Evolutionary conservation across 2,329 filamentous ascomycete genomes (phyloP).

Genomic region (Seiridium cupressi): DNA sequence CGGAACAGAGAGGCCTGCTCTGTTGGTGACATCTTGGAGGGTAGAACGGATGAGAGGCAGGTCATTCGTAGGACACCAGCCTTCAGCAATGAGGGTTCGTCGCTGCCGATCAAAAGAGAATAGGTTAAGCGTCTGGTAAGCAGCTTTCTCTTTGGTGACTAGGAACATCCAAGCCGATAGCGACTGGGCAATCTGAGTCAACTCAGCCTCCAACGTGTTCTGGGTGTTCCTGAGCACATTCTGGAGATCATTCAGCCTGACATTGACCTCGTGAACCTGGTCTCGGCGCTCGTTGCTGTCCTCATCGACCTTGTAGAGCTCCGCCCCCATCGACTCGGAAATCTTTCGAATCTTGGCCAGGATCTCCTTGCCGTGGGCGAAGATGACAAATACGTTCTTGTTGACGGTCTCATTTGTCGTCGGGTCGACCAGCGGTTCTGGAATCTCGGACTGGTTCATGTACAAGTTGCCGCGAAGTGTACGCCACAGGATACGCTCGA

Average conservation of each 20-base stretch:
- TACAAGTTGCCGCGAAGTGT: conserved; percentile 96
- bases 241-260: conserved; percentile 82
- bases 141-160: conserved; percentile 96
- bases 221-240: conserved; percentile 95
- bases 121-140: conserved; percentile 91
- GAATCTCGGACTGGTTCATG: conserved; percentile 99
- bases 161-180: conserved; percentile 97
- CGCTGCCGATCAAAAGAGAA: conserved; percentile 96
- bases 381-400: conserved; percentile 99
- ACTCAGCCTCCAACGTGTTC: conserved; percentile 86
- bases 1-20: conserved; percentile 91
- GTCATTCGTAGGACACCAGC: conserved; percentile 93
- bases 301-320: conserved; percentile 96
- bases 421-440: conserved; percentile 88
- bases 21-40: conserved; percentile 93
- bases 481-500: conserved; percentile 96
- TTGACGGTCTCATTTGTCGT: conserved; percentile 86
- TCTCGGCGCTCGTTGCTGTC: conserved; percentile 93
- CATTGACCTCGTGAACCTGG: conserved; percentile 97
- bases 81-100: conserved; percentile 95
- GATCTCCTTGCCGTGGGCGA: conserved; percentile 97
- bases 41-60: conserved; percentile 87
- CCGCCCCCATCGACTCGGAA: conserved; percentile 92
- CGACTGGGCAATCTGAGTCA: conserved; percentile 89
- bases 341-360: conserved; percentile 99